phyloP scores from a whole-genome alignment of 129 eudicot genomes.

The Daucus carota region DNA sequence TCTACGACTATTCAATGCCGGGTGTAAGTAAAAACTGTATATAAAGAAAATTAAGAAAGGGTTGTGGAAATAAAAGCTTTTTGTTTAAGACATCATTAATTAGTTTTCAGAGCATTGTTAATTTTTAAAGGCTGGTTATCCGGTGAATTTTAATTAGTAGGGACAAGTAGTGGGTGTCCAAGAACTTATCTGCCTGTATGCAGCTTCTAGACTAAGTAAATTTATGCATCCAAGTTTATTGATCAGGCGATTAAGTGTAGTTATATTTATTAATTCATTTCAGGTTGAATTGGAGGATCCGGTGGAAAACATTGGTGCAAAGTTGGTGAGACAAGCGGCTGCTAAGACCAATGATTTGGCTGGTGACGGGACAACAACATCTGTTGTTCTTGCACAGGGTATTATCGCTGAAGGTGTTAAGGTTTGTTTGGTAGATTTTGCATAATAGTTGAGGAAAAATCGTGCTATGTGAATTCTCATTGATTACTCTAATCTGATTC shows the following conservation, averaged over 20 bases:
- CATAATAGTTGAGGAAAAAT: not conserved
- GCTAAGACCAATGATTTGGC: conserved; percentile 94
- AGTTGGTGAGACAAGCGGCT: conserved; percentile 90
- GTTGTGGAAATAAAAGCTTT: not conserved
- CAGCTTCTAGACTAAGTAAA: not conserved
- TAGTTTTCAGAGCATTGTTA: not conserved
- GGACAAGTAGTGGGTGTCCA: not conserved
- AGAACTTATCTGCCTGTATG: not conserved
- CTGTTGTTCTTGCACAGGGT: conserved; percentile 95
- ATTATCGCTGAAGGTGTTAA: conserved; percentile 95
- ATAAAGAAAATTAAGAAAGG: not conserved
- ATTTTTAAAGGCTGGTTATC: not conserved
- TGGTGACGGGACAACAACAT: conserved; percentile 95
- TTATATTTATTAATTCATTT: conserved; percentile 11
- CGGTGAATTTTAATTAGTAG: not conserved
- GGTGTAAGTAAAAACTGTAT: not conserved
- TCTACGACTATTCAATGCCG: not conserved
- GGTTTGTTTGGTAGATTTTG: conserved; percentile 30
- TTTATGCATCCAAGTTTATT: not conserved
- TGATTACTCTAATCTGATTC: conserved; percentile 6
- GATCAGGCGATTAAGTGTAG: not conserved
- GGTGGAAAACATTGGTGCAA: conserved; percentile 91
- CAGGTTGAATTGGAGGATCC: conserved; percentile 77
- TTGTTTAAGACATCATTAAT: not conserved
- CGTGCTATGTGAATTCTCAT: not conserved